Evolutionary conservation across 2,329 filamentous ascomycete genomes (phyloP), one percentile per base, ranked within the genome.

Genomic region (Hypocrella siamensis): DNA sequence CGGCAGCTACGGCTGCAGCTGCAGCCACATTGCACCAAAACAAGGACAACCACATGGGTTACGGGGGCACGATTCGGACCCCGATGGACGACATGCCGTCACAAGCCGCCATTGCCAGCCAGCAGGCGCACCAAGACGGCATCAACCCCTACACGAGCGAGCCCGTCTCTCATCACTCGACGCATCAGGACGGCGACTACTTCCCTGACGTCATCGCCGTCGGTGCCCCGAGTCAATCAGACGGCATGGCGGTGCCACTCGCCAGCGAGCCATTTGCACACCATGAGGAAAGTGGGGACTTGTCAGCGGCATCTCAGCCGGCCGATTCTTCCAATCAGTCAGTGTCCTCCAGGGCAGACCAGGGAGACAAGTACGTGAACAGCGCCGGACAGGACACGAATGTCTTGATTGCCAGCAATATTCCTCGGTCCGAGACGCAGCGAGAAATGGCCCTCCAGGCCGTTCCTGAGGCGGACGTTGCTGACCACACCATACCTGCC

Each of bases 141-240:
- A 56, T 72, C 25, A 73, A 74, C 41, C 68, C 67, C 3, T 72
- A 73, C 40, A 70, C 60, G 19, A 62, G 54, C 39, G 56, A 66
- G 41, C 57, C 61, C 1, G 39, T 60, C 10, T 32, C 35, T 7
- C 40, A 42, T 7, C 40, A 42, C 4, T 26, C 39, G 26, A 31
- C 42, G 7, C 39, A 42, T 10, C 33, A 35, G 19, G 31, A 35
- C 12, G 33, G 9, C 17, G 34, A 34, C 15, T 40, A 42, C 27
- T 40, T 43, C n/a, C n/a, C n/a, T 35, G 35, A 37, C 28, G 43
- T 42, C n/a, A 35, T 41, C 26, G 30, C 45, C 17, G 37, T 44
- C 8, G 34, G 12, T 7, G 21, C 26, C 4, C 18, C 40, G 4
- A 12, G 22, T 7, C 36, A 41, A 27, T 34, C 35, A 34, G 37